These are phyloP conservation scores for Mucor racemosus DNA, from an alignment of 371 early-diverging fungal species.

Conservation along the genomic window DNA sequence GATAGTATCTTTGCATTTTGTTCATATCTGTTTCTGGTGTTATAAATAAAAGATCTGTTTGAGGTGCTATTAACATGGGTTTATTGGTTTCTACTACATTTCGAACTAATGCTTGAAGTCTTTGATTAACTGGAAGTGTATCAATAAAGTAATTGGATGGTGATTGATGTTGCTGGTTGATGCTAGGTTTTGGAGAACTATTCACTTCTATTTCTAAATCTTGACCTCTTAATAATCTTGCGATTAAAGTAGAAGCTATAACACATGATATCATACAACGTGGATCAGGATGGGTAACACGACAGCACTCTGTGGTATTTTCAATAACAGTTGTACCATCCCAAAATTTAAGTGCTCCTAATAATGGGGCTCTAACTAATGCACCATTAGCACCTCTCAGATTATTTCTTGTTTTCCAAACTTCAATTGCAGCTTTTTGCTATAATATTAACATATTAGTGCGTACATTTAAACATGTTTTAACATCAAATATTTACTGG, in stretches of 20 bases:
- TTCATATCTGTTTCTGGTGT: constrained; percentile 46
- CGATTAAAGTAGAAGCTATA: constrained; percentile 60
- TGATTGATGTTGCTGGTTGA: neutral
- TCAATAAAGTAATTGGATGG: constrained; percentile 25
- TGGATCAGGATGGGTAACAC: constrained; percentile 73
- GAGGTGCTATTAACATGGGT: constrained; percentile 50
- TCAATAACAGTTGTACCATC: constrained; percentile 64
- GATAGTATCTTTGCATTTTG: constrained; percentile 37
- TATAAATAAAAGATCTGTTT: constrained; percentile 48
- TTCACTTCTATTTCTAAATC: constrained; percentile 39
- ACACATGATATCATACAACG: constrained; percentile 66
- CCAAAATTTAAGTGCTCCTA: constrained; percentile 68
- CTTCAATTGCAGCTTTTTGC: constrained; percentile 38
- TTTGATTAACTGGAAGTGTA: constrained; percentile 38
- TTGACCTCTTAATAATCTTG: constrained; percentile 55
- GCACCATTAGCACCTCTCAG: constrained; percentile 66
- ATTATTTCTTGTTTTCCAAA: constrained; percentile 33
- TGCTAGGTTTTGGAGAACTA: constrained; percentile 24
- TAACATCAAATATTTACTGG: constrained; percentile 28
- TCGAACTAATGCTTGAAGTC: constrained; percentile 44
- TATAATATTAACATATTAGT: neutral
- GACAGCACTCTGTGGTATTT: constrained; percentile 61
- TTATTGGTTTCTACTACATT: constrained; percentile 57
- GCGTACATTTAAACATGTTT: neutral
- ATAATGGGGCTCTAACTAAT: constrained; percentile 63